phyloP scores from a whole-genome alignment of 2,329 filamentous ascomycete genomes.

The Monosporascus sp. region DNA sequence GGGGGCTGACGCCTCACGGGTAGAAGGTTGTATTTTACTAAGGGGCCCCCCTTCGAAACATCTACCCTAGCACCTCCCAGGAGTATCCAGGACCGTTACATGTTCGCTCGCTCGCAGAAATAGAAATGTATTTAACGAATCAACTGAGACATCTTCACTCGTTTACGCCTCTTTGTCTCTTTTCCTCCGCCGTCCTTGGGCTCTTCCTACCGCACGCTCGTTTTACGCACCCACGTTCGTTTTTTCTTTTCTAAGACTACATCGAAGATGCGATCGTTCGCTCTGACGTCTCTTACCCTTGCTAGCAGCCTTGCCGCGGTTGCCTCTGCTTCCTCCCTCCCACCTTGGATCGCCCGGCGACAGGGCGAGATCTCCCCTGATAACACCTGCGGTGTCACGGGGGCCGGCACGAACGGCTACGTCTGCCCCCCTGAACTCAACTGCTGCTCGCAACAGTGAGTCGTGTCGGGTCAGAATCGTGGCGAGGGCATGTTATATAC shows the following conservation, averaged over 20 bases:
- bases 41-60: too few species aligned
- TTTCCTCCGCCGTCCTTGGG: too few species aligned
- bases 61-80: too few species aligned
- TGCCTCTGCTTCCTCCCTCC: slow-evolving; percentile 15
- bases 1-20: too few species aligned
- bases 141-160: too few species aligned
- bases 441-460: slow-evolving; percentile 20
- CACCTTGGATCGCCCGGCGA: slow-evolving; percentile 6
- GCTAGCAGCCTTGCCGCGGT: slow-evolving; percentile 8
- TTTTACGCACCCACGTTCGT: slow-evolving; percentile 8
- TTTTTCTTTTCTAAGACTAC: neutral
- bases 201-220: slow-evolving; percentile 3
- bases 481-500: neutral
- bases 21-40: too few species aligned
- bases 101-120: too few species aligned
- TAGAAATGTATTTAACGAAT: too few species aligned
- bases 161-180: too few species aligned
- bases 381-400: slow-evolving; percentile 17
- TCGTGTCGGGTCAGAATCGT: neutral
- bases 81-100: too few species aligned
- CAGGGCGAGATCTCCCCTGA: slow-evolving; percentile 14
- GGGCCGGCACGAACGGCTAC: slow-evolving; percentile 18
- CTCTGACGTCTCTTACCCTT: slow-evolving; percentile 5
- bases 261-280: slow-evolving; percentile 6
- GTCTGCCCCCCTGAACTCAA: slow-evolving; percentile 13